A percentile compares a stretch with the other conserved stretches of the same genome.
Evolutionary conservation across 1,139 yeast species (phyloP).

Genomic region (Lodderomyces jiufengensis): DNA sequence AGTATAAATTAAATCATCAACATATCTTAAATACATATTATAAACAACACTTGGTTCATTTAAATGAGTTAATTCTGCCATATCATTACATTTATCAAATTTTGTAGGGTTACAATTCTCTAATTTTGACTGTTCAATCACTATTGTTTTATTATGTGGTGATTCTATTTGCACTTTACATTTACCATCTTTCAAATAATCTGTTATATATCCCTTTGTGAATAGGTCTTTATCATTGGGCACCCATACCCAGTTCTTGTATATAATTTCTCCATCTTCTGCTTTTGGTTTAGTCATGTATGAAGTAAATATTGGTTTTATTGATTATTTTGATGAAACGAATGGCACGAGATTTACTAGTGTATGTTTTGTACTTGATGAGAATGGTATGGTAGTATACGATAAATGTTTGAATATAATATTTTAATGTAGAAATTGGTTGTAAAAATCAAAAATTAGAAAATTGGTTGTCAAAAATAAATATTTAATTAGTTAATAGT

Average conservation of each 20-base stretch:
- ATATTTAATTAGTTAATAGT: no score
- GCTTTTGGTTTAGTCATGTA: no score
- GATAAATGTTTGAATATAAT: no score
- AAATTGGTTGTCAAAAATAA: no score
- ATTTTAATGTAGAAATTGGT: no score
- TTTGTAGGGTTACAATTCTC: constrained; percentile 86
- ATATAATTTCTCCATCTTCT: constrained; percentile 8
- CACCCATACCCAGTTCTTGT: constrained; percentile 17
- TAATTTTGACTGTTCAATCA: constrained; percentile 43
- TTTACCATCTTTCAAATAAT: constrained; percentile 47
- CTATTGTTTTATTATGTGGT: constrained; percentile 11
- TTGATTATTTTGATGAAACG: no score
- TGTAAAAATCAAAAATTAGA: no score
- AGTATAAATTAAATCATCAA: constrained; percentile 73
- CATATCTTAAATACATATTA: constrained; percentile 74
- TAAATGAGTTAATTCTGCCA: constrained; percentile 92
- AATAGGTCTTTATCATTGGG: constrained; percentile 67
- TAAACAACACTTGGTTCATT: constrained; percentile 93
- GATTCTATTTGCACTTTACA: constrained; percentile 48
- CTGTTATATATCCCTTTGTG: constrained; percentile 64
- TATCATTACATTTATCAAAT: constrained; percentile 87
- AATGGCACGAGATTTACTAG: no score
- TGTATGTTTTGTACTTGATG: no score
- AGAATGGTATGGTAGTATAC: no score
- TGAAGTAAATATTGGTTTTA: no score